Evolutionary conservation across 208 protist species (phyloP).

Genomic region (Vickermania spadyakhi): DNA sequence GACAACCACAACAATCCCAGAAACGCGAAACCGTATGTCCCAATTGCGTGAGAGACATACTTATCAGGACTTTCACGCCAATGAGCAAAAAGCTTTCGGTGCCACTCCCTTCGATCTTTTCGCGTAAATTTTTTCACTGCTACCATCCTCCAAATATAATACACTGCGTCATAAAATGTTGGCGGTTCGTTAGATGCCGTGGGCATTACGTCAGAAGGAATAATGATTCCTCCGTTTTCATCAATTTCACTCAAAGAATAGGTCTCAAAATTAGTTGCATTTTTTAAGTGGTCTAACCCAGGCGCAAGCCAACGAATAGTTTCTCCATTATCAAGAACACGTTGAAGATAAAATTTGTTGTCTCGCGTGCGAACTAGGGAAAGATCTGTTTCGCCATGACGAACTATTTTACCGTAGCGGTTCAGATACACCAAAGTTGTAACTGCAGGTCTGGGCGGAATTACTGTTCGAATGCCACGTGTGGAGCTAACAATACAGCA

Average conservation of each 20-base stretch:
- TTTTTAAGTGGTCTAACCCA: conserved; percentile 71
- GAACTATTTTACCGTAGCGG: conserved; percentile 40
- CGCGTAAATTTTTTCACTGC: conserved; percentile 73
- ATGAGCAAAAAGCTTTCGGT: conserved; percentile 63
- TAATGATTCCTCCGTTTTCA: conserved; percentile 74
- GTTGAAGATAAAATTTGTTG: conserved; percentile 89
- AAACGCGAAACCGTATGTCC: conserved; percentile 53
- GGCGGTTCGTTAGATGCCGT: conserved; percentile 59
- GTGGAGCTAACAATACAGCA: too few relatives aligned
- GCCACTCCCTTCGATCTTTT: conserved; percentile 71
- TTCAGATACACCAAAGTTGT: conserved; percentile 80
- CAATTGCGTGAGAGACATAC: conserved; percentile 54
- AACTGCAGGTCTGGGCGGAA: conserved; percentile 69
- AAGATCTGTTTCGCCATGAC: conserved; percentile 61
- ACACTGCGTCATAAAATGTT: conserved; percentile 59
- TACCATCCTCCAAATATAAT: conserved; percentile 60
- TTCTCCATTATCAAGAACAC: conserved; percentile 64
- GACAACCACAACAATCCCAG: conserved; percentile 47
- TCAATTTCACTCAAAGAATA: conserved; percentile 84
- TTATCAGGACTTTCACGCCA: conserved; percentile 83
- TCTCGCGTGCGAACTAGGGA: conserved; percentile 78
- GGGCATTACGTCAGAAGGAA: conserved; percentile 71
- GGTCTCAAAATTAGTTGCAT: conserved; percentile 85
- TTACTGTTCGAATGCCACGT: conserved; percentile 62
- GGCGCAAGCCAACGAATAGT: conserved; percentile 75